Evolutionary conservation across 306 rosid genomes (phyloP).

Genomic region (Quercus rubra): DNA sequence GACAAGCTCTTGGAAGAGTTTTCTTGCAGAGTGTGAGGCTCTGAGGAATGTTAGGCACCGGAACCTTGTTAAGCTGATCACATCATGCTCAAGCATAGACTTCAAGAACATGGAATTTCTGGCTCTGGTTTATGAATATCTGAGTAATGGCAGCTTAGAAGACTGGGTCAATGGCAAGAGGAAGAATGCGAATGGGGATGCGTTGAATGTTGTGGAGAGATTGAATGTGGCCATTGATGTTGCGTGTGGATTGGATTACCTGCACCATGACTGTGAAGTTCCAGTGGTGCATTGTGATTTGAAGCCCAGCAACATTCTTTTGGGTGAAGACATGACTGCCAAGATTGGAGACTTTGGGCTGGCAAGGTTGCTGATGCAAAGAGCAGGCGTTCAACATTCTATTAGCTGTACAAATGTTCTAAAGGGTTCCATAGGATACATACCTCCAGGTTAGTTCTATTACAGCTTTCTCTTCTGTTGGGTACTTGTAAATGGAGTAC

Average conservation of each 20-base stretch:
- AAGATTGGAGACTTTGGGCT: slow-evolving; percentile 80
- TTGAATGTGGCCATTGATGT: slow-evolving; percentile 56
- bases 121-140: slow-evolving; percentile 62
- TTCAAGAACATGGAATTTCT: slow-evolving; percentile 54
- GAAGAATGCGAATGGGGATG: slow-evolving; percentile 38
- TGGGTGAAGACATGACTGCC: slow-evolving; percentile 59
- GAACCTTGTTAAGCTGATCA: slow-evolving; percentile 65
- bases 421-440: slow-evolving; percentile 81
- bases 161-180: slow-evolving; percentile 63
- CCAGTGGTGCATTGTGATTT: slow-evolving; percentile 76
- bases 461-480: too few species aligned
- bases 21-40: slow-evolving; percentile 73
- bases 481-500: too few species aligned
- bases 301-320: slow-evolving; percentile 74
- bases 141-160: slow-evolving; percentile 64
- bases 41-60: slow-evolving; percentile 57
- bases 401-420: slow-evolving; percentile 52
- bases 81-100: slow-evolving; percentile 75
- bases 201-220: slow-evolving; percentile 56
- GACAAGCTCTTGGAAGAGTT: slow-evolving; percentile 55
- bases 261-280: slow-evolving; percentile 61
- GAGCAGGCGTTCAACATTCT: slow-evolving; percentile 26
- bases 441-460: slow-evolving; percentile 67
- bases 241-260: slow-evolving; percentile 61
- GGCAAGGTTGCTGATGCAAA: slow-evolving; percentile 52